Base-by-base conservation (phyloP, 2,329 filamentous ascomycete genomes). In the Pseudocercospora pini-densiflorae region DNA sequence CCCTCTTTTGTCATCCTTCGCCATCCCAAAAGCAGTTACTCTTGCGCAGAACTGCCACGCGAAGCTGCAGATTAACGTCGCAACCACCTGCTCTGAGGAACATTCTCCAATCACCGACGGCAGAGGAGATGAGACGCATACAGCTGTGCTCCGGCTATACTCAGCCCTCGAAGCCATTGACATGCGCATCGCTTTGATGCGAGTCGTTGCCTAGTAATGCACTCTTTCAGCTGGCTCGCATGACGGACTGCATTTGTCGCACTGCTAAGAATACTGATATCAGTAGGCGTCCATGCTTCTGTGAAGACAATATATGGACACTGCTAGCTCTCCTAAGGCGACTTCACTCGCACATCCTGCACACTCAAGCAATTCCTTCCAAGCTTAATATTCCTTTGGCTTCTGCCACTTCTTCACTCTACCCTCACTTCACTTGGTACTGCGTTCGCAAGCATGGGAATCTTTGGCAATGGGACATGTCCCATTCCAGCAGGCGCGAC, bases 401-500 rank as follows among this genome's bases (percentile, higher is more conserved):
- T 51, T 27, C 19, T 51, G 23, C 47, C 40, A n/a, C 8, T 27
- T 14, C 47, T 24, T 23, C 10, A 21, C 19, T 24, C 19, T 12
- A 3, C 23, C 24, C 47, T 16, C 47, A 24, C 47, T 27, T 51
- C 47, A 51, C 21, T 16, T 51, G 47, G 9, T 16, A 3, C 23
- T 19, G 21, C 4, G 9, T 2, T 16, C 16, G 23, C 59, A 57
- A 62, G 54, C 36, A 67, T 51, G 47, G 47, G 21, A 21, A 51
- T 51, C 19, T 51, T 51, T 27, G 29, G 54, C n/a, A 64, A 68
- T 40, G 58, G 51, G 16, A 63, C 64, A n/a, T 71, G 69, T 57
- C 69, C 69, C 7, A 33, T 65, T 19, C 62, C 68, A 31, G 77
- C 79, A 57, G 76, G 75, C 64, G 72, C 73, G 70, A 75, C 74